phyloP scores from a whole-genome alignment of 441 rosid species.

The Populus hybrid region DNA sequence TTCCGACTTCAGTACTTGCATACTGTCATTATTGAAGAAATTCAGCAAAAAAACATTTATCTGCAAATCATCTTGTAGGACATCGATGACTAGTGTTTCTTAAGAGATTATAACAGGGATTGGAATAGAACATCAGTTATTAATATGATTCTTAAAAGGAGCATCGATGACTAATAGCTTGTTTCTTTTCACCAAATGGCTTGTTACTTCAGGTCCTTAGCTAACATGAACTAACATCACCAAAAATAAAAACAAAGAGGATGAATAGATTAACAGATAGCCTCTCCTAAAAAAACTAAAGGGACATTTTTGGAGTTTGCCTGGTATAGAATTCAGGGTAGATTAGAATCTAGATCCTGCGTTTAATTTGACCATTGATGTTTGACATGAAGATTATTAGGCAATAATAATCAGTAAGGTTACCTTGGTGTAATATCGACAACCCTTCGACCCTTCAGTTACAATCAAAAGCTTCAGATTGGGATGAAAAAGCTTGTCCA shows the following conservation, averaged over 20 bases:
- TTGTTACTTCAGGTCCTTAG: background rate
- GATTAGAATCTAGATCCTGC: background rate
- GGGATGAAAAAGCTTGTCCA: conserved; percentile 83
- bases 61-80: background rate
- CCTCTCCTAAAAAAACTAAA: background rate
- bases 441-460: conserved; percentile 84
- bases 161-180: background rate
- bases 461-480: conserved; percentile 80
- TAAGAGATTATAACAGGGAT: background rate
- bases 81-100: background rate
- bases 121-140: background rate
- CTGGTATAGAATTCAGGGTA: background rate
- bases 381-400: background rate
- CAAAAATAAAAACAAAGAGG: background rate
- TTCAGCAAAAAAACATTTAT: background rate
- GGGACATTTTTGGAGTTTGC: background rate
- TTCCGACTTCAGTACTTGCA: background rate
- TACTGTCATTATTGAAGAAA: background rate
- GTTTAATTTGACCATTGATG: background rate
- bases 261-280: background rate
- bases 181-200: background rate
- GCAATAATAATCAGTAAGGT: background rate
- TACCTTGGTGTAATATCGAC: conserved; percentile 91
- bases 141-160: background rate
- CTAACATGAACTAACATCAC: background rate